Percentiles rank a stretch among this genome's conserved stretches.
Conservation (phyloP, 345 rosid species). For the Raphanus raphanistrum region DNA sequence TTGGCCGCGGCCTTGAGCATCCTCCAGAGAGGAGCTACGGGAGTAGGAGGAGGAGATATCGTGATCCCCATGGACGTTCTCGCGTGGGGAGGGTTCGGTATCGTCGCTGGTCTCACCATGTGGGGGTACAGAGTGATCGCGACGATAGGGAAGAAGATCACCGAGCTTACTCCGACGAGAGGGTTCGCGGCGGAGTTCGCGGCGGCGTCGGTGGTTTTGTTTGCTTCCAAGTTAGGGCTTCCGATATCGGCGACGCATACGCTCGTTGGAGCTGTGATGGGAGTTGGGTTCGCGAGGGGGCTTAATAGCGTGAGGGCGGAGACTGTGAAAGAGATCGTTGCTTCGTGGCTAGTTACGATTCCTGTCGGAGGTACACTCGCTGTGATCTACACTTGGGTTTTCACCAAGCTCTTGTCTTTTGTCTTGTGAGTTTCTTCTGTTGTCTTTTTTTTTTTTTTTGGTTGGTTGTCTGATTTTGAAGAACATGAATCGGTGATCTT, state of each 20-base stretch:
- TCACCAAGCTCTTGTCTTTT: conserved; percentile 72
- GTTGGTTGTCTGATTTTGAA: background rate
- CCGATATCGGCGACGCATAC: conserved; percentile 96
- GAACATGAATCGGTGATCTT: background rate
- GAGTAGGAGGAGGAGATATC: conserved; percentile 49
- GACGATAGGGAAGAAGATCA: conserved; percentile 94
- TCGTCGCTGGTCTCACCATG: conserved; percentile 78
- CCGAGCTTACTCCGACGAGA: conserved; percentile 91
- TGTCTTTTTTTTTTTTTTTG: background rate
- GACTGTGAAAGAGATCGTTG: conserved; percentile 84
- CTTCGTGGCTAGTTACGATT: conserved; percentile 88
- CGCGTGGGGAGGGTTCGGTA: conserved; percentile 99
- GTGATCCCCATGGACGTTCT: conserved; percentile 82
- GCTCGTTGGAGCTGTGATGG: conserved; percentile 96
- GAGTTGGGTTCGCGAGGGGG: conserved; percentile 96
- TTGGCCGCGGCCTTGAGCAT: conserved; percentile 87
- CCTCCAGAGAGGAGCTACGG: conserved; percentile 61
- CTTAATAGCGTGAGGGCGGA: conserved; percentile 86
- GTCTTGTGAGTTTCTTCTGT: conserved; percentile 45
- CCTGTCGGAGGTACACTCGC: conserved; percentile 89
- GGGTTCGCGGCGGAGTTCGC: conserved; percentile 98
- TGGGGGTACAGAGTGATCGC: conserved; percentile 98
- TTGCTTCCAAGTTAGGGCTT: conserved; percentile 83
- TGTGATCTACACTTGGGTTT: conserved; percentile 81
- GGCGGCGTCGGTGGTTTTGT: conserved; percentile 88